phyloP scores from a whole-genome alignment of 345 rosid genomes.

The Linum lewisii region DNA sequence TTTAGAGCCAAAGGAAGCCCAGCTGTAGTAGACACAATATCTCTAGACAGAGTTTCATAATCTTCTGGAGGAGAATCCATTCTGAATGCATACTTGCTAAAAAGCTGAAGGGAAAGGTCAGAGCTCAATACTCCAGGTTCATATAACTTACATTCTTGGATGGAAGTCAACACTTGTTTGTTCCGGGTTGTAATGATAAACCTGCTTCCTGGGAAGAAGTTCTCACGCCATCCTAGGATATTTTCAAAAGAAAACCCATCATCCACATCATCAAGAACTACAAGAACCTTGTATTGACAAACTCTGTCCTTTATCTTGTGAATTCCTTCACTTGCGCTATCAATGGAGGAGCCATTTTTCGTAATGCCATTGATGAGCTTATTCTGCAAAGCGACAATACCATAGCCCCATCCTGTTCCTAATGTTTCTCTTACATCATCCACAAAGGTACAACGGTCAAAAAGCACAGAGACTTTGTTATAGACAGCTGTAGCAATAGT shows the following conservation, averaged over 20 bases:
- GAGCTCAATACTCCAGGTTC: not conserved
- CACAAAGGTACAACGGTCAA: not conserved
- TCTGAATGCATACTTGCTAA: conserved; percentile 11
- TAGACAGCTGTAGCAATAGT: not conserved
- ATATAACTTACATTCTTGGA: not conserved
- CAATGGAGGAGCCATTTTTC: not conserved
- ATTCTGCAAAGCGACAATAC: not conserved
- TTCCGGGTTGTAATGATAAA: not conserved
- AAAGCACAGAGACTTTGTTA: not conserved
- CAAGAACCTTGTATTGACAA: not conserved
- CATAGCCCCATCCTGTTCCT: not conserved
- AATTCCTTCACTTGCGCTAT: not conserved
- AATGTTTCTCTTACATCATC: not conserved
- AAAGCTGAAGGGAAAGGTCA: not conserved
- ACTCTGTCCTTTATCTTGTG: not conserved
- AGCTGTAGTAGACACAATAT: not conserved
- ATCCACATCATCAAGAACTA: not conserved
- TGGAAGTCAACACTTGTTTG: not conserved
- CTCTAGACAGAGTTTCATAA: not conserved
- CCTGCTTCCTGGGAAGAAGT: not conserved
- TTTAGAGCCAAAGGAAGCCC: conserved; percentile 15
- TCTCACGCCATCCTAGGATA: not conserved
- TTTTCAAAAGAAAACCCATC: not conserved
- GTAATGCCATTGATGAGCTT: not conserved
- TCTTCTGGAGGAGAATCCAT: not conserved